Evolutionary conservation across 495 filamentous ascomycete species (phyloP).

Genomic region (Bathelium albidoporum): DNA sequence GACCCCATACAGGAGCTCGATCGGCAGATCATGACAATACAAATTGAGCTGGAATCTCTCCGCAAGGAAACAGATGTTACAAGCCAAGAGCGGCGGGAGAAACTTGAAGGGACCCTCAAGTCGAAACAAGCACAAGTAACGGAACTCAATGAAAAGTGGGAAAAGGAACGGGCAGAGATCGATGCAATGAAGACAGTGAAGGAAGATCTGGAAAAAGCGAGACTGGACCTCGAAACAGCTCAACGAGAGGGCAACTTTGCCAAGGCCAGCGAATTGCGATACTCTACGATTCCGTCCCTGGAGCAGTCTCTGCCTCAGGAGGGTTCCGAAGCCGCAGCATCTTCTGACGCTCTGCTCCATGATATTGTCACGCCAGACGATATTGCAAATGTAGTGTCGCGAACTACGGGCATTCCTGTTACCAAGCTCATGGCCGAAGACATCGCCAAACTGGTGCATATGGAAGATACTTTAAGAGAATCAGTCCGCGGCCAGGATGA

Average conservation of each 20-base stretch:
- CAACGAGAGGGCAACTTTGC: conserved; percentile 88
- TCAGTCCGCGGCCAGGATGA: conserved; percentile 90
- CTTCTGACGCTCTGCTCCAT: conserved; percentile 58
- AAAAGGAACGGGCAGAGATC: conserved; percentile 78
- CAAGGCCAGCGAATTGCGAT: conserved; percentile 76
- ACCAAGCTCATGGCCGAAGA: conserved; percentile 86
- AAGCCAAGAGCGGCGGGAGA: conserved; percentile 79
- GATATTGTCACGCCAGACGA: conserved; percentile 90
- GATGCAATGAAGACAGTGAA: conserved; percentile 77
- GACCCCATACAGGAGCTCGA: conserved; percentile 86
- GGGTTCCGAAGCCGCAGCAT: conserved; percentile 31
- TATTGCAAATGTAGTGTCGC: conserved; percentile 82
- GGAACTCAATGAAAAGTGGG: conserved; percentile 68
- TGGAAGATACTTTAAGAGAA: conserved; percentile 82
- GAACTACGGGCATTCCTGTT: conserved; percentile 84
- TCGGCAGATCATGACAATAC: conserved; percentile 90
- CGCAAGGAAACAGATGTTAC: conserved; percentile 87
- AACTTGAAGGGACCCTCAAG: conserved; percentile 65
- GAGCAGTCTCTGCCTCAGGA: conserved; percentile 69
- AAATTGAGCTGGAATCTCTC: conserved; percentile 92
- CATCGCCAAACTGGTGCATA: conserved; percentile 80
- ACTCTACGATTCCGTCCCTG: conserved; percentile 70
- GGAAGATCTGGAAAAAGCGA: conserved; percentile 70
- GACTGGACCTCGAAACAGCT: conserved; percentile 75
- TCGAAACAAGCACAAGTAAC: conserved; percentile 58